Evolutionary conservation across 2,329 filamentous ascomycete species (phyloP), one percentile per base, ranked within the genome.

Genomic region (Colletotrichum liaoningense): DNA sequence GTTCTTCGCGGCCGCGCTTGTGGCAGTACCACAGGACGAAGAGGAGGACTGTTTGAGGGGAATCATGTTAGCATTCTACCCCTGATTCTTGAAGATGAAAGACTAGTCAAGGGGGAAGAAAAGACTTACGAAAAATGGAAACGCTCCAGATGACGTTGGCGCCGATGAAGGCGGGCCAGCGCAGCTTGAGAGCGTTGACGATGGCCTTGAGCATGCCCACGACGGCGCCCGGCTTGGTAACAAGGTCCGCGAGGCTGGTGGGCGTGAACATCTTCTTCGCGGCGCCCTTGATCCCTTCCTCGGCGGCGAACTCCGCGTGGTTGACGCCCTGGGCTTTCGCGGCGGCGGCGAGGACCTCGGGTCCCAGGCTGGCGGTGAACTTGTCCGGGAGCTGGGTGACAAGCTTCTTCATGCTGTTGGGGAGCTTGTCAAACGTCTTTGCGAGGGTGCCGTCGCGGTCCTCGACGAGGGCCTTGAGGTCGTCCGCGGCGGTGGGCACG

Each of bases 21-120:
- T 98, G 93, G 84, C 95, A 98, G 84, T 98, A 99, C 95, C 96
- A 99, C 78, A 98, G 92, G 57, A 97, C 94, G 80, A 98, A 97
- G 69, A 99, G 89, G 19, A 98, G 88, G 67, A 98, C 94, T 94
- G 30, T 4, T 9, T 69, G 1, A 6, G 24, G 11, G 7, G 8
- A 28, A 14, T 56, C 14, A 3, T 16, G 60, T 78, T 22, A 78
- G 76, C 59, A 58, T 30, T 9, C 14, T 67, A 7, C 6, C 12
- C 14, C 35, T 14, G 2, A 8, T 28, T 26, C 5, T 24, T 28
- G 3, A 22, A 22, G 11, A 52, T 2, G 3, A 2, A 19, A 4
- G 22, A 11, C 30, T 33, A 0, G 2, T 33, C 30, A 33, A 4
- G 30, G 30, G 30, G 30, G 2, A 4, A n/a, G 16, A 14, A 28